Conservation (phyloP, 2,329 filamentous ascomycete genomes). For the Dryadomyces quercus-mongolicae region DNA sequence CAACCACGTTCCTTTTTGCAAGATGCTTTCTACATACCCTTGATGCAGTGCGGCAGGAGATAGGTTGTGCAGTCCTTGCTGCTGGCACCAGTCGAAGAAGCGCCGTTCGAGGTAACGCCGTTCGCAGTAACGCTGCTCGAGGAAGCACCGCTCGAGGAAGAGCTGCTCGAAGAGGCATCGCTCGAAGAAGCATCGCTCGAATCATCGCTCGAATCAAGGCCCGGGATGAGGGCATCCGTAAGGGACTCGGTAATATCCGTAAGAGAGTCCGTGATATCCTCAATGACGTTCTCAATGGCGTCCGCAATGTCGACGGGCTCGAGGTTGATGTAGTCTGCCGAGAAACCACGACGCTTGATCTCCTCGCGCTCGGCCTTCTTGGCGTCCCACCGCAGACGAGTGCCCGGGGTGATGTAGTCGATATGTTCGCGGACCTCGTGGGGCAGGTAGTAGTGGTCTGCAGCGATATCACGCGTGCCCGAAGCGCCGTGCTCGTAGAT, state of each 20-base stretch:
- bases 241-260: too few species aligned
- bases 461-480: slow-evolving; percentile 13
- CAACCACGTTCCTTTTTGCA: not conserved
- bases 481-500: slow-evolving; percentile 13
- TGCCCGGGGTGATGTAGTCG: slow-evolving; percentile 44
- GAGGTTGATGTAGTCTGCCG: slow-evolving; percentile 2
- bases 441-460: slow-evolving; percentile 29
- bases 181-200: too few species aligned
- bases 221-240: too few species aligned
- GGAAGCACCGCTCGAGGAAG: too few species aligned
- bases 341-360: not conserved
- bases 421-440: slow-evolving; percentile 32
- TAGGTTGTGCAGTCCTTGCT: slow-evolving; percentile 5
- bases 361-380: not conserved
- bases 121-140: too few species aligned
- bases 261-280: too few species aligned
- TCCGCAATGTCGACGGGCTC: not conserved
- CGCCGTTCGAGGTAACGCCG: too few species aligned
- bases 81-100: slow-evolving; percentile 3
- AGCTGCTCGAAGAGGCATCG: too few species aligned
- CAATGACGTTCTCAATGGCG: not conserved
- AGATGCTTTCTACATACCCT: slow-evolving; percentile 2
- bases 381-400: slow-evolving; percentile 27
- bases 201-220: too few species aligned
- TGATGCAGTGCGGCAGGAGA: slow-evolving; percentile 11